Evolutionary conservation across 768 basidiomycete species (phyloP), one percentile per base, ranked within the genome.

Genomic region (Gymnopilus junonius): DNA sequence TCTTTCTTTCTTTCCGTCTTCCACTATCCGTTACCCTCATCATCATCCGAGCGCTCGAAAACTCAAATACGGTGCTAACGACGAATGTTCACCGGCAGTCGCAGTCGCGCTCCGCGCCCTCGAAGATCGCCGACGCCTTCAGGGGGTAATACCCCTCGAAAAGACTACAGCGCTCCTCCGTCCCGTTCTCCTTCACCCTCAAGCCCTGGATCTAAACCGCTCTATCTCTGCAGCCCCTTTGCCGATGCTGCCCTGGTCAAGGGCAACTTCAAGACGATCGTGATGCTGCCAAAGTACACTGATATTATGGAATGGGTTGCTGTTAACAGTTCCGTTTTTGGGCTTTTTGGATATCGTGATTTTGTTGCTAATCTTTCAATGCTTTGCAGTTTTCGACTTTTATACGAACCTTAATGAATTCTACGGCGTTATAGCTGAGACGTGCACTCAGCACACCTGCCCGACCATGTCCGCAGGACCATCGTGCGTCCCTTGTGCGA

Each of bases 241-340:
- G 94, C 92, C 59, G 95, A 97, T 69, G 91, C 95, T 1, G 94
- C 97, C 0, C 84, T 99, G 45, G 96, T 99, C 62, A 98, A 97
- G 75, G 97, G 97, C 23, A 97, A 95, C 77, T 98, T 97, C 82
- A 98, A 97, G 81, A 97, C 95, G 3, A 98, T 99, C 70, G 95
- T 98, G 61, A 92, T 95, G 78, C 84, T 95, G 58, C 97, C 97
- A 7, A 97, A 97, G 75, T 97, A 96, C 69, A 91, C 93, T 29
- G 94, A 97, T 73, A 89, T 94, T 61, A 96, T 94, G 85, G 95
- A 97, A 73, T 97, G 95, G 95, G 95, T 97, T 29, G 95, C 95
- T 11, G 91, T 95, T 43, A 97, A 97, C 71, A 87, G 95, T 97
- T 42, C 69, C 73, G 58, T 51, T 57, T 37, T 59, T 34, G 43